Evolutionary conservation across 768 basidiomycete genomes (phyloP).

Genomic region (Tricholoma matsutake): DNA sequence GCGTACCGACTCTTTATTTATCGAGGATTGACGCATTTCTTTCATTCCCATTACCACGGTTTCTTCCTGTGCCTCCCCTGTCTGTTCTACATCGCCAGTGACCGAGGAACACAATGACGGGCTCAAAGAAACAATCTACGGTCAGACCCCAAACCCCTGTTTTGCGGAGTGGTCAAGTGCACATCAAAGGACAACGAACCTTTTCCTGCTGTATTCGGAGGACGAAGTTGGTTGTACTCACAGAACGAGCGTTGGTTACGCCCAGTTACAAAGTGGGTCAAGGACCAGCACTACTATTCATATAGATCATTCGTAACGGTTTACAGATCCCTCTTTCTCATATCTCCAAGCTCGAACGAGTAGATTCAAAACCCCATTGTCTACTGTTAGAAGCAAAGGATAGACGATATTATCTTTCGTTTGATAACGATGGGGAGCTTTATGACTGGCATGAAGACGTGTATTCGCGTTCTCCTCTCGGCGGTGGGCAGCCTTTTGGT

Average conservation of each 20-base stretch:
- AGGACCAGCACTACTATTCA: not conserved
- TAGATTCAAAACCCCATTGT: slow-evolving; percentile 35
- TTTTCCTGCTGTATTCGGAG: slow-evolving; percentile 18
- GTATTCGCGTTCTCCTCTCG: slow-evolving; percentile 36
- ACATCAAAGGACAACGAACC: slow-evolving; percentile 14
- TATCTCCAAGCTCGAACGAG: slow-evolving; percentile 38
- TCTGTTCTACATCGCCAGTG: not conserved
- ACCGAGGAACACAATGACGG: slow-evolving; percentile 1
- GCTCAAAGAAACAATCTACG: not conserved
- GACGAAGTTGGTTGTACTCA: slow-evolving; percentile 18
- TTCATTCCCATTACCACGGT: not conserved
- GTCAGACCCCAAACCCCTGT: slow-evolving; percentile 3
- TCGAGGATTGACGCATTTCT: not conserved
- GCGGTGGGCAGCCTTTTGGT: slow-evolving; percentile 32
- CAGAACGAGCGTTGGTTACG: slow-evolving; percentile 16
- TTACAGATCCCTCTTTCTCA: slow-evolving; percentile 28
- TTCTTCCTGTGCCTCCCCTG: not conserved
- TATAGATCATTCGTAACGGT: not conserved
- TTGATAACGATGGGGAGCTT: slow-evolving; percentile 36
- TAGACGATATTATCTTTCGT: slow-evolving; percentile 33
- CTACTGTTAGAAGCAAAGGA: slow-evolving; percentile 32
- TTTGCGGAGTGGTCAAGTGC: slow-evolving; percentile 14
- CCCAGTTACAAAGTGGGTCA: slow-evolving; percentile 15
- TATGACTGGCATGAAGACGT: slow-evolving; percentile 49
- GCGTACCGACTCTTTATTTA: not conserved